phyloP scores from a whole-genome alignment of 2,329 filamentous ascomycete species.

The Microdochium bolleyi region DNA sequence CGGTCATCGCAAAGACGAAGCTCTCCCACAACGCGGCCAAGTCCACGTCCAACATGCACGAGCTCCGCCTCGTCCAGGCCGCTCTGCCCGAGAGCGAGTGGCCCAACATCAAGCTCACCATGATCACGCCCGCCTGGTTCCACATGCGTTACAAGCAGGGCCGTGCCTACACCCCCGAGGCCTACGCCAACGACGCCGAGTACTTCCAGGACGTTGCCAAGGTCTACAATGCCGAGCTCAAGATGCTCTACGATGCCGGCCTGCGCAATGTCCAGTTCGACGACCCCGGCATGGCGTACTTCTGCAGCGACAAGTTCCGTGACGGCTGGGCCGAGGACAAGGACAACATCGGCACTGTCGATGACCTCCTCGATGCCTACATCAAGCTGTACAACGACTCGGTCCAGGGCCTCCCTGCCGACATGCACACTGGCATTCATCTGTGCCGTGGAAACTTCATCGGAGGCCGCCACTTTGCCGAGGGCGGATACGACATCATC shows the following conservation, averaged over 20 bases:
- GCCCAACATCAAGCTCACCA: conserved; percentile 43
- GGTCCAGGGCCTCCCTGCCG: conserved; percentile 52
- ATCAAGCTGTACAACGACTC: conserved; percentile 71
- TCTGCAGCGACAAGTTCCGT: conserved; percentile 66
- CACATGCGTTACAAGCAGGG: conserved; percentile 51
- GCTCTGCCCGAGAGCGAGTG: conserved; percentile 37
- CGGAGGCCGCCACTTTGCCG: conserved; percentile 56
- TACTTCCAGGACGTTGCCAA: conserved; percentile 59
- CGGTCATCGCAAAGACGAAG: conserved; percentile 42
- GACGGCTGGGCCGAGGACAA: conserved; percentile 60
- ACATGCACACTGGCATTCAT: conserved; percentile 72
- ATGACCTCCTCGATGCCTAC: conserved; percentile 67
- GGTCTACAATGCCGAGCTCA: conserved; percentile 57
- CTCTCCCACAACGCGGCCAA: conserved; percentile 32
- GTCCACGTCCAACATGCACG: conserved; percentile 39
- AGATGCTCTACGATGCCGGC: conserved; percentile 52
- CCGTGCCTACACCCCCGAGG: conserved; percentile 46
- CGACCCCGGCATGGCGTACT: conserved; percentile 61
- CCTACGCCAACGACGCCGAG: conserved; percentile 48
- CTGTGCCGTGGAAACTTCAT: conserved; percentile 65
- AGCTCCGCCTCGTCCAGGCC: conserved; percentile 38
- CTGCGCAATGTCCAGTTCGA: conserved; percentile 61
- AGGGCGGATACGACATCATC: conserved; percentile 60
- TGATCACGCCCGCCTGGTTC: conserved; percentile 45
- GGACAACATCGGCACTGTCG: conserved; percentile 59